Base-by-base conservation (phyloP, 768 basidiomycete genomes). In the Cystoderma amianthinum region DNA sequence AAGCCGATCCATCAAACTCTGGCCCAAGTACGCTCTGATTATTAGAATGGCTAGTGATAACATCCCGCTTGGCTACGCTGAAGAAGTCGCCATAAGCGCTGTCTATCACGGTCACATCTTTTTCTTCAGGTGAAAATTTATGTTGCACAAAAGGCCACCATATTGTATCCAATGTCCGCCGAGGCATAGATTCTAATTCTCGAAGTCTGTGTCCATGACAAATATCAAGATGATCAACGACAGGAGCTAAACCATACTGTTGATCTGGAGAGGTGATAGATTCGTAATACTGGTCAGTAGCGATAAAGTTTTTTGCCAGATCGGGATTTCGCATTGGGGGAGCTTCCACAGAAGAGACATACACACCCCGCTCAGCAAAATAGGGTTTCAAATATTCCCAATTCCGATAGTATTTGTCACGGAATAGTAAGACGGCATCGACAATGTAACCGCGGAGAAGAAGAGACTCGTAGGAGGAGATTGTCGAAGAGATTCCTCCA, bases 71-170 rank as follows among this genome's bases (percentile, higher is more conserved):
- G 48, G 78, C 83, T 36, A 86, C 72, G 48, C 80, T 85, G 65
- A 97, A 96, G 57, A 82, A 82, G 63, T 97, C 95, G 1, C 76
- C 78, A 47, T 76, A 71, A 0, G 94, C 95, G 48, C 90, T 94
- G 57, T 97, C 92, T 50, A 97, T 89, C 43, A 94, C 83, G 36
- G 82, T 89, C 21, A 97, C 83, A 50, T 93, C 83, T 32, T 76
- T 58, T 40, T 81, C 77, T 37, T 68, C 65, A 45, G 77, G 73
- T 35, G 90, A 68, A 13, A 80, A 67, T 0, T 77, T 78, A 48
- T 98, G 95, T 56, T 98, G 95, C 1, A 92, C 90, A 56, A 98
- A 98, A 0, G 95, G 95, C 91, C 93, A 98, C 95, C 95, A 98
- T 34, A 96, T 69, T 2, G 71, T 71, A 40, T 91, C 72, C 33